A percentile compares a stretch with the other conserved stretches of the same genome.
phyloP scores from a whole-genome alignment of 148 eudicot genomes.

The Amaranthus hypochondriacus region DNA sequence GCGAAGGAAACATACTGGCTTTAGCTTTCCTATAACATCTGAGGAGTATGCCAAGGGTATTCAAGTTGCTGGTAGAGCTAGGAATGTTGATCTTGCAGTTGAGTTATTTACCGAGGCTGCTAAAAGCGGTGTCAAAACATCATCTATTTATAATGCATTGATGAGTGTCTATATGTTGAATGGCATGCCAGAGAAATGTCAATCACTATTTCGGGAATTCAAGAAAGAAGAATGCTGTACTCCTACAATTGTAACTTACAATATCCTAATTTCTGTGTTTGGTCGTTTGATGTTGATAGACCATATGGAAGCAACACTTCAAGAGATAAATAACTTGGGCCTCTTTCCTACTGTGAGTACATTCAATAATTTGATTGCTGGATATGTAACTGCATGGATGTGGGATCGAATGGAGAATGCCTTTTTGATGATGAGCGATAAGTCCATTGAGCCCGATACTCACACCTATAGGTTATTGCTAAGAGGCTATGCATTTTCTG shows the following conservation, averaged over 20 bases:
- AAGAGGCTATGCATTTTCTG: slow-evolving; percentile 72
- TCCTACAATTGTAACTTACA: slow-evolving; percentile 75
- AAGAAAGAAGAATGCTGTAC: slow-evolving; percentile 51
- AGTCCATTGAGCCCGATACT: slow-evolving; percentile 41
- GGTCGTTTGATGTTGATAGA: slow-evolving; percentile 70
- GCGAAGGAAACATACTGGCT: slow-evolving; percentile 51
- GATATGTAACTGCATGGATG: slow-evolving; percentile 89
- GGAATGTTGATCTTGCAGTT: slow-evolving; percentile 53
- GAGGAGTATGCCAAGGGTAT: slow-evolving; percentile 83
- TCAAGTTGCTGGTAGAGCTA: slow-evolving; percentile 51
- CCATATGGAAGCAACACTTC: slow-evolving; percentile 72
- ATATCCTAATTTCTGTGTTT: slow-evolving; percentile 66
- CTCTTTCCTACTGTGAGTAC: slow-evolving; percentile 55
- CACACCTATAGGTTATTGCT: slow-evolving; percentile 56
- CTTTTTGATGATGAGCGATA: slow-evolving; percentile 43
- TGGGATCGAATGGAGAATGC: slow-evolving; percentile 89
- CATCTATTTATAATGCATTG: slow-evolving; percentile 64
- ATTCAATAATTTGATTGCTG: slow-evolving; percentile 62
- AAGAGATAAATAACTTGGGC: slow-evolving; percentile 42
- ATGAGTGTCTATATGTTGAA: slow-evolving; percentile 63
- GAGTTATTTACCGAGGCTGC: slow-evolving; percentile 65
- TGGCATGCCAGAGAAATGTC: slow-evolving; percentile 49
- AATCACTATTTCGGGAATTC: slow-evolving; percentile 48
- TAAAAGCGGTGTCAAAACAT: slow-evolving; percentile 32
- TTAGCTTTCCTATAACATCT: slow-evolving; percentile 40